A percentile compares a stretch with the other conserved stretches of the same genome.
These are phyloP conservation scores for Nothophoma quercina DNA, from an alignment of 2,329 filamentous ascomycete species.

Conservation along the genomic window DNA sequence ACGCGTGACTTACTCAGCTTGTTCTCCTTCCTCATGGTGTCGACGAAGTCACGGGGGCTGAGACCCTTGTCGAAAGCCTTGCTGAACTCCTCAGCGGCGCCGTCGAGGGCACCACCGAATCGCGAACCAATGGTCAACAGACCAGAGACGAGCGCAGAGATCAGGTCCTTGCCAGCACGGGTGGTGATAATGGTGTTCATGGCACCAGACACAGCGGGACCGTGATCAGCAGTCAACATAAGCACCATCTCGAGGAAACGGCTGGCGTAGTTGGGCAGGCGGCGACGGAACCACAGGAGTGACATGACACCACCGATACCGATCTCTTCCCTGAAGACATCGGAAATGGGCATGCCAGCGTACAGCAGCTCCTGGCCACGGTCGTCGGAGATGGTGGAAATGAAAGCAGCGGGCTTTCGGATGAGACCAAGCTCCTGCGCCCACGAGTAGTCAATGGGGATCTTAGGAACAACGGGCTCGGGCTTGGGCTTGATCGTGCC, in stretches of 20 bases:
- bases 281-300: slow-evolving; percentile 98
- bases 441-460: slow-evolving; percentile 99
- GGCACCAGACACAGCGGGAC: slow-evolving; percentile 96
- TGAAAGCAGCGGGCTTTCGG: slow-evolving; percentile 99
- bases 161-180: slow-evolving; percentile 97
- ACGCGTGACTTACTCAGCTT: slow-evolving; percentile 77
- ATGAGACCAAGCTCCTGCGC: slow-evolving; percentile 98
- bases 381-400: slow-evolving; percentile 99
- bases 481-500: slow-evolving; percentile 85
- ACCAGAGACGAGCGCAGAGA: slow-evolving; percentile 93
- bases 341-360: slow-evolving; percentile 99
- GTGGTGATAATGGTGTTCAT: slow-evolving; percentile 99
- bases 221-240: slow-evolving; percentile 99
- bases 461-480: slow-evolving; percentile 96
- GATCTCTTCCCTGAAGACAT: slow-evolving; percentile 98
- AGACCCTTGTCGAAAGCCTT: slow-evolving; percentile 98
- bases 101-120: slow-evolving; percentile 97
- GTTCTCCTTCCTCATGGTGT: slow-evolving; percentile 99
- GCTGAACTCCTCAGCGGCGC: slow-evolving; percentile 97
- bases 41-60: slow-evolving; percentile 97
- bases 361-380: slow-evolving; percentile 99
- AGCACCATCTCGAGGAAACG: slow-evolving; percentile 99
- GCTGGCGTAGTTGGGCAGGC: slow-evolving; percentile 93
- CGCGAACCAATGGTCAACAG: slow-evolving; percentile 97
- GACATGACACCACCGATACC: slow-evolving; percentile 99